Evolutionary conservation across 2,329 filamentous ascomycete genomes (phyloP).

Genomic region (Paraconiothyrium brasiliense): DNA sequence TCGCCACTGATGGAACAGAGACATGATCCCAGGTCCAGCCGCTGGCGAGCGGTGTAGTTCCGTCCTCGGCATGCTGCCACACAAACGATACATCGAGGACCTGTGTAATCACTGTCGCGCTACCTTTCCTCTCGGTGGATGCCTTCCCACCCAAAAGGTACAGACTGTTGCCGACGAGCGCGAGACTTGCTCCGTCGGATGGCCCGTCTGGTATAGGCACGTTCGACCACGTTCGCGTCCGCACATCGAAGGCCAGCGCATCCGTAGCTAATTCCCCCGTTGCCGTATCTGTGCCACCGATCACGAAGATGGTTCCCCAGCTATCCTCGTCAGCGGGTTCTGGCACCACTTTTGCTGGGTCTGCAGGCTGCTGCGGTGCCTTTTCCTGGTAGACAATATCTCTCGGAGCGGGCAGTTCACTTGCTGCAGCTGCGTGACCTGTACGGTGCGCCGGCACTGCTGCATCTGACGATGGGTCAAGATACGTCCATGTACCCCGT

Average conservation of each 20-base stretch:
- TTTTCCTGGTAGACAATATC: slow-evolving; percentile 38
- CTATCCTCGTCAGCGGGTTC: slow-evolving; percentile 51
- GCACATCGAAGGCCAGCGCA: slow-evolving; percentile 62
- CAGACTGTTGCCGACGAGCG: slow-evolving; percentile 57
- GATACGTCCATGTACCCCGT: slow-evolving; percentile 51
- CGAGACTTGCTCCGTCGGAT: slow-evolving; percentile 51
- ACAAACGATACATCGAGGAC: slow-evolving; percentile 47
- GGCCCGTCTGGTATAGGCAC: slow-evolving; percentile 58
- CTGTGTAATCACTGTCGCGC: slow-evolving; percentile 32
- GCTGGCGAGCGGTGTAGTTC: slow-evolving; percentile 44
- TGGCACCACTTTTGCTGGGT: slow-evolving; percentile 53
- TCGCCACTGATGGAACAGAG: slow-evolving; percentile 24
- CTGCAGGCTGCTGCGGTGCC: slow-evolving; percentile 52
- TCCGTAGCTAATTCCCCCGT: slow-evolving; percentile 51
- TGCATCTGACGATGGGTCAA: slow-evolving; percentile 45
- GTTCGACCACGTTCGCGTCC: slow-evolving; percentile 59
- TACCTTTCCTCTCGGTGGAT: slow-evolving; percentile 22
- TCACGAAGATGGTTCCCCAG: slow-evolving; percentile 62
- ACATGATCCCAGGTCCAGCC: slow-evolving; percentile 47
- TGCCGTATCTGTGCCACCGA: slow-evolving; percentile 55
- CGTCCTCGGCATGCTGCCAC: slow-evolving; percentile 47
- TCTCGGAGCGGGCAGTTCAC: slow-evolving; percentile 52
- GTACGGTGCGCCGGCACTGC: slow-evolving; percentile 41
- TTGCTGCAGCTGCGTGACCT: slow-evolving; percentile 50
- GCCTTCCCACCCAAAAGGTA: slow-evolving; percentile 57